A percentile compares a stretch with the other conserved stretches of the same genome.
Conservation (phyloP, 1,139 yeast species). For the Nakaseomyces bracarensis region DNA sequence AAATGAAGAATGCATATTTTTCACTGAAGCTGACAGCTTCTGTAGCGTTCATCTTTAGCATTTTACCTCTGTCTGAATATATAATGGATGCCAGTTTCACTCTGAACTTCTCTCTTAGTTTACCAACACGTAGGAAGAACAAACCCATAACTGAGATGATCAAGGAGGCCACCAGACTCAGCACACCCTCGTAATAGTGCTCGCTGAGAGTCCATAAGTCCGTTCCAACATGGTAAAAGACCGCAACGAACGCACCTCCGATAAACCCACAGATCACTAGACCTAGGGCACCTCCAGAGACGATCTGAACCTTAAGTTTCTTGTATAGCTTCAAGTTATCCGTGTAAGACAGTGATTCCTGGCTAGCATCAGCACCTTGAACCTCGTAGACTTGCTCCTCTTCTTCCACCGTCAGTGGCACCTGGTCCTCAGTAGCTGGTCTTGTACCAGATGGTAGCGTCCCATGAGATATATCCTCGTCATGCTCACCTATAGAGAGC, state of each 20-base stretch:
- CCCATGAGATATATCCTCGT: background rate
- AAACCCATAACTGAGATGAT: conserved; percentile 86
- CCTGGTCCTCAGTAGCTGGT: conserved; percentile 1
- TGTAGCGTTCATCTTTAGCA: conserved; percentile 14
- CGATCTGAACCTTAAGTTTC: conserved; percentile 60
- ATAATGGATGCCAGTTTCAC: conserved; percentile 75
- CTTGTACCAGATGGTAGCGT: conserved; percentile 5
- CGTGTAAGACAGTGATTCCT: conserved; percentile 8
- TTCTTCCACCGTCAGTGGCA: conserved; percentile 22
- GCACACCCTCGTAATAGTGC: conserved; percentile 89
- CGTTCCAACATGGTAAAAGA: conserved; percentile 67
- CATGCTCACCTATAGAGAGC: conserved; percentile 26
- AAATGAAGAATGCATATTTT: conserved; percentile 69
- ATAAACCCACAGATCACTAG: conserved; percentile 62
- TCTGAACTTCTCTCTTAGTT: conserved; percentile 89
- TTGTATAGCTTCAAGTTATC: conserved; percentile 41
- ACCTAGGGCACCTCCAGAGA: conserved; percentile 71
- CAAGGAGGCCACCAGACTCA: conserved; percentile 73
- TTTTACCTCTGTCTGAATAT: conserved; percentile 32
- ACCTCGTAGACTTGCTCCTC: conserved; percentile 24
- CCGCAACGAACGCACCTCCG: conserved; percentile 81
- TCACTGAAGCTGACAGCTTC: conserved; percentile 36
- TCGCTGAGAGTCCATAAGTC: conserved; percentile 84
- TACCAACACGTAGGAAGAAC: conserved; percentile 83
- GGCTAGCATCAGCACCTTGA: conserved; percentile 12